Evolutionary conservation across 768 basidiomycete genomes (phyloP).

Genomic region (Lepiota brunneoincarnata): DNA sequence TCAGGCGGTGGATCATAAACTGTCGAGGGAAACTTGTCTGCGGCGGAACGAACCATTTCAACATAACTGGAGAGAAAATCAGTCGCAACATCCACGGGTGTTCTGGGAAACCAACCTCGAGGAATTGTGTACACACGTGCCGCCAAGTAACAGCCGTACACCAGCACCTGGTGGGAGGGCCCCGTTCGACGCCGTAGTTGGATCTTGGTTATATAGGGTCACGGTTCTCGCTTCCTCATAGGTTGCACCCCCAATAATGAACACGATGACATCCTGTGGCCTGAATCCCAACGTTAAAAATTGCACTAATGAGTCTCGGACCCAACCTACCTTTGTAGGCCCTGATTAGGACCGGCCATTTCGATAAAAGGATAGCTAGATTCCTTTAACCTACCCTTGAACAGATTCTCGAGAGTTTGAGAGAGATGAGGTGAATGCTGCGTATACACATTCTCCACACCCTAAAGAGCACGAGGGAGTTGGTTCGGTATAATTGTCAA

Average conservation of each 20-base stretch:
- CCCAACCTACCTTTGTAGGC: conserved; percentile 59
- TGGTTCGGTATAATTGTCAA: not conserved
- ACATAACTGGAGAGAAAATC: conserved; percentile 57
- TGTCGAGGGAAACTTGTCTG: conserved; percentile 54
- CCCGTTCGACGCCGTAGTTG: conserved; percentile 44
- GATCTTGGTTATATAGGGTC: conserved; percentile 83
- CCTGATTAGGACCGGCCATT: conserved; percentile 58
- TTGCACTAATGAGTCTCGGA: not conserved
- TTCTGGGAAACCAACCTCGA: conserved; percentile 57
- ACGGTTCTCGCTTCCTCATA: conserved; percentile 92
- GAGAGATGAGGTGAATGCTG: conserved; percentile 94
- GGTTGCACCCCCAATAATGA: conserved; percentile 95
- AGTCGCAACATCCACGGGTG: conserved; percentile 11
- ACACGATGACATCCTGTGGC: conserved; percentile 94
- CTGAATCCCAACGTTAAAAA: conserved; percentile 35
- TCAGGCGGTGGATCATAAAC: conserved; percentile 79
- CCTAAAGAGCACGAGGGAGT: conserved; percentile 42
- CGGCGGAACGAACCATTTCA: conserved; percentile 82
- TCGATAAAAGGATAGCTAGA: conserved; percentile 88
- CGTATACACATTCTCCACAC: conserved; percentile 98
- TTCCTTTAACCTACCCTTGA: conserved; percentile 85
- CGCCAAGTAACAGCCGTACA: conserved; percentile 82
- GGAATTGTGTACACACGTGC: conserved; percentile 95
- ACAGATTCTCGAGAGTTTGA: conserved; percentile 86
- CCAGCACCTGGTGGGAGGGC: conserved; percentile 53